These are phyloP conservation scores for Psilocybe tampanensis DNA, from an alignment of 768 basidiomycete genomes.

Conservation along the genomic window DNA sequence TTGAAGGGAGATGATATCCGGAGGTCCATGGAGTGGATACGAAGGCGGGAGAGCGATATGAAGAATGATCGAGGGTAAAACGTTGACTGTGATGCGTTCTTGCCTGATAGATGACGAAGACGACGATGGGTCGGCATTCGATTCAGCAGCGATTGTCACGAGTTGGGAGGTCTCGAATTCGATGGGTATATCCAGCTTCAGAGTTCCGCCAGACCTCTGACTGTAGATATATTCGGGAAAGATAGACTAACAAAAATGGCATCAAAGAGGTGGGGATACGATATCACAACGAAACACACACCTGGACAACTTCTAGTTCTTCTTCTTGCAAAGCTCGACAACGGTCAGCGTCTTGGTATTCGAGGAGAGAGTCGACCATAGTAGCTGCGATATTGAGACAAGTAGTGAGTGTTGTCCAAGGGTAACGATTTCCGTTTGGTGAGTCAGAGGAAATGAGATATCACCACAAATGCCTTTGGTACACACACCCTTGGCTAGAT, in stretches of 20 bases:
- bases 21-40: constrained; percentile 57
- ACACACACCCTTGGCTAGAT: no score
- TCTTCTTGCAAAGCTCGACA: constrained; percentile 45
- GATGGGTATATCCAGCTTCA: constrained; percentile 66
- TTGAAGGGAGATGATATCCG: constrained; percentile 52
- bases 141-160: constrained; percentile 32
- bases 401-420: no score
- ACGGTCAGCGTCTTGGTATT: constrained; percentile 10
- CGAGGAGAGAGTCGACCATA: background rate
- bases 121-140: background rate
- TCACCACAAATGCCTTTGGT: no score
- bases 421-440: no score
- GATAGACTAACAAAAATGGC: constrained; percentile 56
- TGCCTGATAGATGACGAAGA: background rate
- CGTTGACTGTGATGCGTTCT: constrained; percentile 38
- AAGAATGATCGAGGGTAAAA: constrained; percentile 63
- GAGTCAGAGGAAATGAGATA: no score
- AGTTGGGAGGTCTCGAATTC: constrained; percentile 49
- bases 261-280: background rate
- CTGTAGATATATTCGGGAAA: constrained; percentile 67
- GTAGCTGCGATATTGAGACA: no score
- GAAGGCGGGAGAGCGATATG: constrained; percentile 47
- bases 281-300: constrained; percentile 21
- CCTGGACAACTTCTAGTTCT: constrained; percentile 66
- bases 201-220: constrained; percentile 32